phyloP scores from a whole-genome alignment of 306 rosid species.

The Dryas drummondii region DNA sequence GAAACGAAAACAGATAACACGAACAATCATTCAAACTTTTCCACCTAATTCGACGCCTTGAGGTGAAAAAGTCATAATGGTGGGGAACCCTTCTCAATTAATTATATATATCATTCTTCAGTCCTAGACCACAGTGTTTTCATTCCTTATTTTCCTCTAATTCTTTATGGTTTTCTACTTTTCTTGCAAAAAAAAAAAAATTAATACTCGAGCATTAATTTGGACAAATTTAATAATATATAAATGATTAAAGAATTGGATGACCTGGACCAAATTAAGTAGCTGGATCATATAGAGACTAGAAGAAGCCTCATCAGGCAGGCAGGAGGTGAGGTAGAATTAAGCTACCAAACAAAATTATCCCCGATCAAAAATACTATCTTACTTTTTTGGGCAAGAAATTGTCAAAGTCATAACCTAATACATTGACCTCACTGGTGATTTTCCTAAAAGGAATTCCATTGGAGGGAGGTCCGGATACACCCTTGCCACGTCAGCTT shows the following conservation, averaged over 20 bases:
- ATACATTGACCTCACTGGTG: slow-evolving; percentile 15
- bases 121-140: slow-evolving; percentile 5
- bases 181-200: background rate
- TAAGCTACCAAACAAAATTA: background rate
- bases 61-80: slow-evolving; percentile 56
- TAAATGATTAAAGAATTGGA: too few relatives aligned
- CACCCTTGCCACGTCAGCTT: background rate
- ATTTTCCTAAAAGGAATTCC: background rate
- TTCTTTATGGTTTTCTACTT: background rate
- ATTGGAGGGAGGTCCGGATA: background rate
- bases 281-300: too few relatives aligned
- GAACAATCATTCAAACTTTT: slow-evolving; percentile 33
- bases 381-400: slow-evolving; percentile 2
- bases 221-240: too few relatives aligned
- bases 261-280: too few relatives aligned
- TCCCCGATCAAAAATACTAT: background rate
- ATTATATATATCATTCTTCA: slow-evolving; percentile 36
- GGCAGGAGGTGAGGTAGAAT: too few relatives aligned
- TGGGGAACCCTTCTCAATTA: slow-evolving; percentile 30
- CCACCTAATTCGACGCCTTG: slow-evolving; percentile 39
- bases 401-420: slow-evolving; percentile 14
- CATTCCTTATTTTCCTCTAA: slow-evolving; percentile 18
- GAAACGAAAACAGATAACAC: background rate
- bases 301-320: too few relatives aligned
- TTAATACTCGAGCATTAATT: too few relatives aligned